Evolutionary conservation across 179 eudicot genomes (phyloP).

Genomic region (Sideroxylon spinosum): DNA sequence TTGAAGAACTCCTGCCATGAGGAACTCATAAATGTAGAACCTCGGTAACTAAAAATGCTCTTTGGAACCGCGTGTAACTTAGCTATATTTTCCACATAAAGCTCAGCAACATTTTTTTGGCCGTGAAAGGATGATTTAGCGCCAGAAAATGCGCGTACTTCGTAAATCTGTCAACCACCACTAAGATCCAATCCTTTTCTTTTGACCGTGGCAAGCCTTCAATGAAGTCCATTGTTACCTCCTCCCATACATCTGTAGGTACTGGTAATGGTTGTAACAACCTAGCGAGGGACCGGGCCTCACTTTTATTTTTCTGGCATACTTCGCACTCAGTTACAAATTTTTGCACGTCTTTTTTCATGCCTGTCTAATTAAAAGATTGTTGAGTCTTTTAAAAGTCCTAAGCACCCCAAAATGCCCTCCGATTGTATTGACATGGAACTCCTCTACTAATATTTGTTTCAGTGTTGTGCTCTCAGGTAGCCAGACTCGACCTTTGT

Average conservation of each 20-base stretch:
- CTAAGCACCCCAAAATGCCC: not conserved
- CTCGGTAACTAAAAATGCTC: not conserved
- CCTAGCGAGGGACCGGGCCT: not conserved
- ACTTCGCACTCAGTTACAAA: not conserved
- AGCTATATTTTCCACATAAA: not conserved
- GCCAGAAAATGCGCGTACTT: not conserved
- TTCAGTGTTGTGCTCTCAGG: not conserved
- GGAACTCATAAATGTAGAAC: not conserved
- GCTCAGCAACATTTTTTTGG: not conserved
- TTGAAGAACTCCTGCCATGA: not conserved
- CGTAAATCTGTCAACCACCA: not conserved
- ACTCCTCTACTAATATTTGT: not conserved
- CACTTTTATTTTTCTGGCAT: not conserved
- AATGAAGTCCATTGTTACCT: not conserved
- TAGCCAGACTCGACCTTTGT: not conserved
- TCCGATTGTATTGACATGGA: not conserved
- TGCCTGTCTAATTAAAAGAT: not conserved
- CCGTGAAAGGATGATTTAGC: not conserved
- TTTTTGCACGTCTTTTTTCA: not conserved
- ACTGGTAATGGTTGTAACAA: not conserved
- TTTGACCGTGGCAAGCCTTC: not conserved
- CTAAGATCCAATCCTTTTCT: not conserved
- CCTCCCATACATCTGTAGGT: not conserved
- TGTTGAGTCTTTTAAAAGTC: not conserved
- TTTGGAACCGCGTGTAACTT: not conserved